phyloP scores from a whole-genome alignment of 2,329 filamentous ascomycete species.

The Alternaria gansuensis region DNA sequence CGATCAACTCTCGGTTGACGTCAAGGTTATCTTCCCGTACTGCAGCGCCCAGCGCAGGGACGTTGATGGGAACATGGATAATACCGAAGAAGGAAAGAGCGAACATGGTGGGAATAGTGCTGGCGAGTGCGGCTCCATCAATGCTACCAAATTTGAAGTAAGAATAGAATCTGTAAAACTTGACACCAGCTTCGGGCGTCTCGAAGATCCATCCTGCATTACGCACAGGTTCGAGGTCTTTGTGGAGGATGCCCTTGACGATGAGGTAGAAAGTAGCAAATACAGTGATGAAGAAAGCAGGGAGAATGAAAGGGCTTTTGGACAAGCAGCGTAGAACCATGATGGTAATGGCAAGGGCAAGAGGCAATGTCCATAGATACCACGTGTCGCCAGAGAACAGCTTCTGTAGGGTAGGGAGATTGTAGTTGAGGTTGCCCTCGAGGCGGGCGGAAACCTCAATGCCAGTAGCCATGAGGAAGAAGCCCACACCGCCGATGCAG shows the following conservation, averaged over 20 bases:
- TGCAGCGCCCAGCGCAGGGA: slow-evolving; percentile 89
- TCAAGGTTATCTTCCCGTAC: slow-evolving; percentile 92
- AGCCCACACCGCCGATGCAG: slow-evolving; percentile 96
- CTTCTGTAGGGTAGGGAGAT: slow-evolving; percentile 76
- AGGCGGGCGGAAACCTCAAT: slow-evolving; percentile 92
- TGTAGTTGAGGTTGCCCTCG: slow-evolving; percentile 84
- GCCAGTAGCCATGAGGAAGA: slow-evolving; percentile 90
- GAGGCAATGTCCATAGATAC: slow-evolving; percentile 82
- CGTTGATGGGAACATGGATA: slow-evolving; percentile 96
- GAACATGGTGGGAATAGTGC: slow-evolving; percentile 92
- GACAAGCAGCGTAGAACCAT: slow-evolving; percentile 79
- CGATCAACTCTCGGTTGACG: slow-evolving; percentile 87
- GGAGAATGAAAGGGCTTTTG: slow-evolving; percentile 84
- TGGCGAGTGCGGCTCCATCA: slow-evolving; percentile 81
- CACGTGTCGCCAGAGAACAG: slow-evolving; percentile 78
- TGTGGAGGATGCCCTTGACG: slow-evolving; percentile 72
- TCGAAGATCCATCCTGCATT: slow-evolving; percentile 89
- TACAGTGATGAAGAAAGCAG: slow-evolving; percentile 83
- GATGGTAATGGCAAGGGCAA: slow-evolving; percentile 77
- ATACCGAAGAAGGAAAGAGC: slow-evolving; percentile 97
- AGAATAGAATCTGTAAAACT: slow-evolving; percentile 98
- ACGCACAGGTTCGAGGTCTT: slow-evolving; percentile 74
- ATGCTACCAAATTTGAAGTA: slow-evolving; percentile 87
- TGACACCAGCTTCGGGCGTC: slow-evolving; percentile 81
- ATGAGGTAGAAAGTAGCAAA: slow-evolving; percentile 81